Base-by-base conservation (phyloP, 2,329 filamentous ascomycete genomes). In the Cordyceps militaris region DNA sequence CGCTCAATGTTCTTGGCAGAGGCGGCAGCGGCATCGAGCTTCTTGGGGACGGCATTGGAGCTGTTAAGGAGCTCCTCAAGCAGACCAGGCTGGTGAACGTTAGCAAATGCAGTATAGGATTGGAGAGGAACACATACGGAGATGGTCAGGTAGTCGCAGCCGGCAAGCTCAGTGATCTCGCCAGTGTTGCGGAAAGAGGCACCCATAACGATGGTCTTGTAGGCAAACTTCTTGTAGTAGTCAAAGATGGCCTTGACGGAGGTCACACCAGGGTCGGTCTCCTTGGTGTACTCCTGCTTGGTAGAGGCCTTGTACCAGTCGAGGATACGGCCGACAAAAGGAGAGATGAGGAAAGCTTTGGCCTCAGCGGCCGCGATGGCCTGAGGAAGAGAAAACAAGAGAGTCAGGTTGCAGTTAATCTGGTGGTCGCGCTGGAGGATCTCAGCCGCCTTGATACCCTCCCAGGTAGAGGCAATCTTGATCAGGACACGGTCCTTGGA, bases 221-320 rank as follows among this genome's bases (percentile, higher is more conserved):
- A 97, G 75, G 89, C 91, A 76, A 80, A 90, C 84, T 97, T 97
- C 90, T 99, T 99, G 88, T 99, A 99, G 89, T 99, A 99, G 85
- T 99, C 94, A 86, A 88, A 99, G 81, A 99, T 99, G 76, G 70
- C 73, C 83, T 93, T 83, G 71, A 99, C 94, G 65, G 88, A 93
- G 80, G 90, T 84, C 76, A 99, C 94, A 81, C 94, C 94, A 59
- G 94, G 94, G 81, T 99, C 94, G 75, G 96, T 89, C 76, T 89
- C 79, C 74, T 91, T 84, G 73, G 81, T 70, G 86, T 92, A 99
- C 66, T 94, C 89, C 84, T 95, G 92, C 87, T 96, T 96, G 75
- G 86, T 89, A 67, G 86, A 80, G 60, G 90, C 90, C 90, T 99
- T 99, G 89, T 87, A 97, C 93, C 93, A 99, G 80, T 99, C 94